Percentiles rank a stretch among this genome's conserved stretches.
phyloP scores from a whole-genome alignment of 345 rosid species.

The Eucalyptus polybractea region DNA sequence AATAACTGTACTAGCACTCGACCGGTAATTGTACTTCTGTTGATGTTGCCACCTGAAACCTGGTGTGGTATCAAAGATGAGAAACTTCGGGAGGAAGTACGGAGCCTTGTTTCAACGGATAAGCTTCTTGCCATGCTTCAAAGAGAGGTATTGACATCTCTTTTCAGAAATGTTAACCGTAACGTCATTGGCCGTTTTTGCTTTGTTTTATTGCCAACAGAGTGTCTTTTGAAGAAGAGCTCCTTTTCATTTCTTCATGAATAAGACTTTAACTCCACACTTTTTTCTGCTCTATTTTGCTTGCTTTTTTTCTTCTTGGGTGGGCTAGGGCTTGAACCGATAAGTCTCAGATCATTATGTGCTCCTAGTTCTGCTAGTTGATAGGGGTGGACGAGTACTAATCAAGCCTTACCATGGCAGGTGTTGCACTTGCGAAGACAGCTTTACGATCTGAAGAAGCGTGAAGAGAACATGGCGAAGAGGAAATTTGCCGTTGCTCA shows the following conservation, averaged over 20 bases:
- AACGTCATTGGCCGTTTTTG: neutral
- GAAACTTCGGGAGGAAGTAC: conserved; percentile 35
- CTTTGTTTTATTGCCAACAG: neutral
- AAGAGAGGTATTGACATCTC: conserved; percentile 48
- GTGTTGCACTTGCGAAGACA: conserved; percentile 56
- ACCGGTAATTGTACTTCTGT: conserved; percentile 58
- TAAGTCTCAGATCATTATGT: neutral
- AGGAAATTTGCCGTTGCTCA: neutral
- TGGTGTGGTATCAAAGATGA: conserved; percentile 60
- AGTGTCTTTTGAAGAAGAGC: neutral
- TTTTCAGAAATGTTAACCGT: neutral
- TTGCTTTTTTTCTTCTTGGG: neutral
- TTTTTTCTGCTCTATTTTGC: neutral
- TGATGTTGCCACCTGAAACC: conserved; percentile 66
- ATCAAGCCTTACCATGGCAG: conserved; percentile 8
- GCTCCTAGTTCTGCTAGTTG: neutral
- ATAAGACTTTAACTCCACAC: neutral
- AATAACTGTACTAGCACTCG: conserved; percentile 5
- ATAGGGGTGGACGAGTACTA: neutral
- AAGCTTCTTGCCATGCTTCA: conserved; percentile 65
- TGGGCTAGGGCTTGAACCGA: neutral
- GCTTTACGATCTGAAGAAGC: conserved; percentile 49
- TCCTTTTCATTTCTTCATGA: neutral
- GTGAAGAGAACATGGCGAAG: conserved; percentile 55
- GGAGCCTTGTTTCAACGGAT: conserved; percentile 30